Evolutionary conservation across 371 early-diverging fungal genomes (phyloP), one percentile per base, ranked within the genome.

Genomic region (Actinomortierella ambigua): DNA sequence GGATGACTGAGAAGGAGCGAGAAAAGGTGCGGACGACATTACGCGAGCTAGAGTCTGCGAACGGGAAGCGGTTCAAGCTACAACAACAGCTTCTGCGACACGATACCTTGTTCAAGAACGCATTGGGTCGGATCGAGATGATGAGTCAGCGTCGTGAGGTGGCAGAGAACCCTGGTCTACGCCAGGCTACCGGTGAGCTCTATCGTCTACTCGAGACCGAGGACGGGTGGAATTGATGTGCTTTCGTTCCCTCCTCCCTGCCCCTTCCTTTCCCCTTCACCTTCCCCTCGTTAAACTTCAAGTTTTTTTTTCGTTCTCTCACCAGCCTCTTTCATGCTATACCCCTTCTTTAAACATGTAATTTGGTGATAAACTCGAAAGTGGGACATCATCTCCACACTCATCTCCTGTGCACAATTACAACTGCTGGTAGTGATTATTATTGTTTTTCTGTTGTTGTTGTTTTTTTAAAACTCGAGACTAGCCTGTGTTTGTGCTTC

Each of bases 151-250:
- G 68, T n/a, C 27, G 50, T 14, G 68, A 62, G 2, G 47, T 68
- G 17, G 40, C 34, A 1, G 68, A 68, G 4, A 68, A 46, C 46
- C 27, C 57, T 28, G 58, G 57, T 5, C 27, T 68, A 11, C 63
- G 57, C 9, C 68, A 68, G 27, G 68, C 63, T 39, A 68, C 68
- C n/a, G 59, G 62, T 22, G 68, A 62, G 2, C 47, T 68, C 5
- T 68, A 50, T 44, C 58, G 59, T 14, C 54, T 49, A 2, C 55
- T 68, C n/a, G 62, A 58, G 11, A 44, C 62, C n/a, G 68, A 67
- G 17, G 54, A 62, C n/a, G 55, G 34, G 7, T 68, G 62, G 62
- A 55, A 55, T 42, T 50, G 54, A 44, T 28, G 0, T 28, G 43
- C n/a, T 13, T 27, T 20, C 42, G 26, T 17, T 55, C 28, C 17